Conservation (phyloP, 768 basidiomycete genomes). For the Tylopilus subfusipes region DNA sequence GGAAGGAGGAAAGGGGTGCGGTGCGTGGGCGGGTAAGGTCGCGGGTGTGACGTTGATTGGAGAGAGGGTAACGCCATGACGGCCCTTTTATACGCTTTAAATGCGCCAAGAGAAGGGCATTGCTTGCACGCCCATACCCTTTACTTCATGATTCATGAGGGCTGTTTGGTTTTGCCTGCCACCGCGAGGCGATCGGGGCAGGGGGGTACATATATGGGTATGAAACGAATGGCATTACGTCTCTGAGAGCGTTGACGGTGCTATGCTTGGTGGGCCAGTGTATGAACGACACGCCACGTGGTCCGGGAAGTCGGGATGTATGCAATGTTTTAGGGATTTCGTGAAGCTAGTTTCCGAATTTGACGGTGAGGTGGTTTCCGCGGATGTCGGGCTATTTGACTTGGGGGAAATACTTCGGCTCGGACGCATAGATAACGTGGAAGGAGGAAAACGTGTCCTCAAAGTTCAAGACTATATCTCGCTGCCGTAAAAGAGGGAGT, state of each 20-base stretch:
- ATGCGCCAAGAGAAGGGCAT: slow-evolving; percentile 11
- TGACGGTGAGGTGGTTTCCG: neutral
- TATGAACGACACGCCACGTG: neutral
- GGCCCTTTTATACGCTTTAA: slow-evolving; percentile 12
- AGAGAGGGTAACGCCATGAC: neutral
- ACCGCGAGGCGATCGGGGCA: slow-evolving; percentile 19
- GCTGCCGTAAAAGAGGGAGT: slow-evolving; percentile 13
- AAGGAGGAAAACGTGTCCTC: slow-evolving; percentile 13
- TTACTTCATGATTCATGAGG: neutral
- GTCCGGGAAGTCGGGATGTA: neutral
- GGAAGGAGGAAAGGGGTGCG: neutral
- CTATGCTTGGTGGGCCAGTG: neutral
- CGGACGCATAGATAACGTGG: slow-evolving; percentile 9
- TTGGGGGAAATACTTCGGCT: neutral
- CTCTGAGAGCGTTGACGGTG: neutral
- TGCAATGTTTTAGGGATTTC: neutral
- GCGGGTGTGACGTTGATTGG: neutral
- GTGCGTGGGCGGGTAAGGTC: neutral
- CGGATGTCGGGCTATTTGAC: neutral
- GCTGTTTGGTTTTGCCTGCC: neutral
- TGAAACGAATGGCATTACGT: slow-evolving; percentile 10
- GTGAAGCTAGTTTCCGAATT: neutral
- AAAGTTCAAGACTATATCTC: neutral
- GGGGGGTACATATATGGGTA: neutral
- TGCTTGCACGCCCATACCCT: neutral